phyloP scores from a whole-genome alignment of 2,329 filamentous ascomycete genomes.

The Trichoderma arundinaceum region DNA sequence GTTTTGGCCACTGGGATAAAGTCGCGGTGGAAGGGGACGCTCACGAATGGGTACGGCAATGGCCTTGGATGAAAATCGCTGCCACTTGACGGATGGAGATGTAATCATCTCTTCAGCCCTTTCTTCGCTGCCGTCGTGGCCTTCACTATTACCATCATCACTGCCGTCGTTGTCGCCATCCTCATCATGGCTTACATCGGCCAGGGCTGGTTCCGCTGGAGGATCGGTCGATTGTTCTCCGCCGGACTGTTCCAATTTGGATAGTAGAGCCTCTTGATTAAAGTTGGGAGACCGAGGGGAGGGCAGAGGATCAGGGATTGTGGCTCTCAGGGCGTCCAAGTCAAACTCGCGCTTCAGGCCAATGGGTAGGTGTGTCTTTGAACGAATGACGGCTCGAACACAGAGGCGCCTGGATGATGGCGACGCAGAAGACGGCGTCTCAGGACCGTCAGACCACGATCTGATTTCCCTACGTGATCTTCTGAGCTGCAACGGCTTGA shows the following conservation, averaged over 20 bases:
- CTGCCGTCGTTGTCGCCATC: neutral
- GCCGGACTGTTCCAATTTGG: constrained; percentile 8
- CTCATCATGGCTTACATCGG: neutral
- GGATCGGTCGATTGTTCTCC: neutral
- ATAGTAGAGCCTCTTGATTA: constrained; percentile 33
- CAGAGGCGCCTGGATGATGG: constrained; percentile 33
- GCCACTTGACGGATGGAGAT: neutral
- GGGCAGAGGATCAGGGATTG: constrained; percentile 48
- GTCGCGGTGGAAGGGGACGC: neutral
- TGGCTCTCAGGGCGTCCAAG: constrained; percentile 53
- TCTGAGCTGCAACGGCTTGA: constrained; percentile 39
- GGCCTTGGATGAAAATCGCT: neutral
- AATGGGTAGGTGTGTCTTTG: constrained; percentile 51
- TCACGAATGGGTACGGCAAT: constrained; percentile 32
- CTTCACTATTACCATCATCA: neutral
- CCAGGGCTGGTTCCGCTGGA: neutral
- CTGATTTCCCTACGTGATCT: constrained; percentile 30
- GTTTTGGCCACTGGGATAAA: neutral
- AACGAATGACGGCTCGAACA: constrained; percentile 42
- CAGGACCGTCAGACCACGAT: neutral
- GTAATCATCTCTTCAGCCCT: neutral
- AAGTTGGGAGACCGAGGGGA: constrained; percentile 34
- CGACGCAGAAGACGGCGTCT: neutral
- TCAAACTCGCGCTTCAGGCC: constrained; percentile 58
- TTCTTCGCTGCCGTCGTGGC: neutral